Percentiles rank a stretch among this genome's conserved stretches.
Conservation (phyloP, 1,139 yeast species). For the Candida sp. region DNA sequence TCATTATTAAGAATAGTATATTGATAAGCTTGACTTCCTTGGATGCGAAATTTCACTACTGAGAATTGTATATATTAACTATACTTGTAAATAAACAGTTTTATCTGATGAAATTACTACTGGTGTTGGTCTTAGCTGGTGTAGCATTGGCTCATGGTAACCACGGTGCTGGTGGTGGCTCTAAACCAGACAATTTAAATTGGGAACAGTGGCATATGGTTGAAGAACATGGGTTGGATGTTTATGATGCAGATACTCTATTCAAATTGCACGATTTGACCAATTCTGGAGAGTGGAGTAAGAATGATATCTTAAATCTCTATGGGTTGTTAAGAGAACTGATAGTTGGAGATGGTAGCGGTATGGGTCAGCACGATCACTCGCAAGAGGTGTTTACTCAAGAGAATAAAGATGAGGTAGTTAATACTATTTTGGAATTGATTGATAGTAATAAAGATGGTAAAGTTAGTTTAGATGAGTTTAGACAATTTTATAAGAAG, state of each 20-base stretch:
- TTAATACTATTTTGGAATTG: constrained; percentile 49
- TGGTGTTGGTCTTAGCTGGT: constrained; percentile 4
- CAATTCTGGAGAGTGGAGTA: constrained; percentile 50
- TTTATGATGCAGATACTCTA: constrained; percentile 73
- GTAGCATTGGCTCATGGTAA: constrained; percentile 16
- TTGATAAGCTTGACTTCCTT: too few relatives aligned
- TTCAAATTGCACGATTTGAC: constrained; percentile 77
- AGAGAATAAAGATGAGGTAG: constrained; percentile 56
- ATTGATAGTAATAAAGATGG: constrained; percentile 72
- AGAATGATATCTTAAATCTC: constrained; percentile 67
- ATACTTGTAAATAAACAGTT: background rate
- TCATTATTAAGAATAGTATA: too few relatives aligned
- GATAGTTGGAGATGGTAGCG: constrained; percentile 86
- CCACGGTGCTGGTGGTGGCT: constrained; percentile 9
- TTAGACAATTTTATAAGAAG: constrained; percentile 54
- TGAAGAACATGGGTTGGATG: constrained; percentile 77
- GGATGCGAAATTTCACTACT: constrained; percentile 1
- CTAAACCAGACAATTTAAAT: constrained; percentile 46
- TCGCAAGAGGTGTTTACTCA: constrained; percentile 50
- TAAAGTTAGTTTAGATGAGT: constrained; percentile 63
- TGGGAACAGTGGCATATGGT: constrained; percentile 93
- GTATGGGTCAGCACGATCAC: constrained; percentile 72
- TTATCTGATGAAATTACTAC: constrained; percentile 1
- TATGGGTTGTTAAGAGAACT: constrained; percentile 76
- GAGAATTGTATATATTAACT: too few relatives aligned